Evolutionary conservation across 768 basidiomycete genomes (phyloP).

Genomic region (Trametes sanguinea): DNA sequence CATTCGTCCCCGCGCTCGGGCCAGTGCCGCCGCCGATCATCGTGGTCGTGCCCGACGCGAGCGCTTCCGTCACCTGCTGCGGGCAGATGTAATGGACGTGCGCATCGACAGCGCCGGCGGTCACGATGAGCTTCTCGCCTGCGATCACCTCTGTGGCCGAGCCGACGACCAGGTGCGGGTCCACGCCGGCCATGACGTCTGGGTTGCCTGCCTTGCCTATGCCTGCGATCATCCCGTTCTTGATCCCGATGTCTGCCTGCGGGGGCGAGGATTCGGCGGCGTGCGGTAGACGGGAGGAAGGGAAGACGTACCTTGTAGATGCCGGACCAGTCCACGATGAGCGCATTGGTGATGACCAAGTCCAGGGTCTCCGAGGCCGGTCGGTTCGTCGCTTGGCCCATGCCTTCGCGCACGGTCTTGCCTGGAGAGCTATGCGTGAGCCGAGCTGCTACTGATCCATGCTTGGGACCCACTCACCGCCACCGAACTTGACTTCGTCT

Average conservation of each 20-base stretch:
- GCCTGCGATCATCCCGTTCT: constrained; percentile 75
- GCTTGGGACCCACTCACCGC: constrained; percentile 51
- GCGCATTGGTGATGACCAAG: constrained; percentile 91
- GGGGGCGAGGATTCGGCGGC: background rate
- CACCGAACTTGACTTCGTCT: constrained; percentile 98
- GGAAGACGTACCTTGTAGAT: constrained; percentile 76
- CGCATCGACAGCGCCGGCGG: constrained; percentile 89
- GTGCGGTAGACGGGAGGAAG: background rate
- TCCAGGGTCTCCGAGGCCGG: constrained; percentile 73
- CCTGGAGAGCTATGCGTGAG: constrained; percentile 44
- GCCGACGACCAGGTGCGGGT: constrained; percentile 74
- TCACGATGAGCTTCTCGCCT: constrained; percentile 91
- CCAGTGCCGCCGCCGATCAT: constrained; percentile 97
- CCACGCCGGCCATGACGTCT: constrained; percentile 83
- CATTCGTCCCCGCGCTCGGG: constrained; percentile 84
- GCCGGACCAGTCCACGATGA: constrained; percentile 93
- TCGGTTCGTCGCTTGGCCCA: constrained; percentile 87
- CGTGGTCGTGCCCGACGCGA: constrained; percentile 84
- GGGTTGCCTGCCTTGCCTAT: constrained; percentile 99
- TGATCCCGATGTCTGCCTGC: constrained; percentile 94
- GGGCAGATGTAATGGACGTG: constrained; percentile 97
- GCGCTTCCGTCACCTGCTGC: constrained; percentile 85
- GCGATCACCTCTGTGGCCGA: constrained; percentile 95
- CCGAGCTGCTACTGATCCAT: background rate
- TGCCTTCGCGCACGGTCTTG: constrained; percentile 93